phyloP scores from a whole-genome alignment of 345 rosid genomes.

The Atalantia buxifolia region DNA sequence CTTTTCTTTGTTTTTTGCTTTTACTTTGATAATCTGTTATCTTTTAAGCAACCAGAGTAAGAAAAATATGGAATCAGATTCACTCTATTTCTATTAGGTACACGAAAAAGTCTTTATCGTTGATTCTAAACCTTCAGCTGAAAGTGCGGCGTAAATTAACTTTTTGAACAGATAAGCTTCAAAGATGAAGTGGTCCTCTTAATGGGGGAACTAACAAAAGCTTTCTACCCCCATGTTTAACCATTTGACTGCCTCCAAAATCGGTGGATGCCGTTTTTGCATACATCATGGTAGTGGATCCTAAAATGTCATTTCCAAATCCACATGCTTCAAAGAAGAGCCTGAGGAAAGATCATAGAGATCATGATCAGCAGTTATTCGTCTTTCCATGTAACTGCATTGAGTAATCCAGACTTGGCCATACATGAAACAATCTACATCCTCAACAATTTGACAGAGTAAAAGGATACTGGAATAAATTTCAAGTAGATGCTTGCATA shows the following conservation, averaged over 20 bases:
- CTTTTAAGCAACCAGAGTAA: background rate
- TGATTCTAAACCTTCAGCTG: background rate
- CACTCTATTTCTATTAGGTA: background rate
- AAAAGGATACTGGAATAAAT: background rate
- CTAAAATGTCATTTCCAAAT: conserved; percentile 74
- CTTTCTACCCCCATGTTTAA: conserved; percentile 30
- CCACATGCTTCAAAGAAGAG: conserved; percentile 84
- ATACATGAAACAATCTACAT: background rate
- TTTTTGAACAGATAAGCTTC: conserved; percentile 4
- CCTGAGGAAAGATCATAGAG: conserved; percentile 33
- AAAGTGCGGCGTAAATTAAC: background rate
- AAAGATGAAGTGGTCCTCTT: conserved; percentile 7
- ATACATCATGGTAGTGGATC: conserved; percentile 87
- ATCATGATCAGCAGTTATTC: background rate
- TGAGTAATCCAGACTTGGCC: background rate
- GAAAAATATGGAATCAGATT: background rate
- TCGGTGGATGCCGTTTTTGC: conserved; percentile 35
- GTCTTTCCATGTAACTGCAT: background rate
- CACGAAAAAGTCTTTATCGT: background rate
- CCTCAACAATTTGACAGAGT: background rate
- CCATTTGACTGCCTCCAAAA: conserved; percentile 22
- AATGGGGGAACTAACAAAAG: conserved; percentile 37
- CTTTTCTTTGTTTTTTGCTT: background rate
- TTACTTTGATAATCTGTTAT: background rate
- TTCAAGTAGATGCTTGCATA: background rate